Base-by-base conservation (phyloP, 495 filamentous ascomycete species). In the Geoglossum glabrum region DNA sequence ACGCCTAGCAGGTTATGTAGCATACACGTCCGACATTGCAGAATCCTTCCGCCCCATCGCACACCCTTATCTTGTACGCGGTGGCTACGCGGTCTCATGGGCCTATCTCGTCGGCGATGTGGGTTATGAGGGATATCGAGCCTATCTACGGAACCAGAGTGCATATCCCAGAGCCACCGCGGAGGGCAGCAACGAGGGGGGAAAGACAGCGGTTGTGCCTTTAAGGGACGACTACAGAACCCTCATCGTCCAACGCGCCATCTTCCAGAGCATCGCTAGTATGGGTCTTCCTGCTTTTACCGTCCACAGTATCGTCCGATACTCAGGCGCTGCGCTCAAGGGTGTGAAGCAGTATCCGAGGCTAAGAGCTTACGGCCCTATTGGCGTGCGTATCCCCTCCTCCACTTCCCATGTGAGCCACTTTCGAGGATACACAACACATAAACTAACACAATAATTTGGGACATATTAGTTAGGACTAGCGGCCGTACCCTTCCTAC, bases 231-330 rank as follows among this genome's bases (percentile, higher is more conserved):
- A 98, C 67, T 98, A 86, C 61, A 74, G 89, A 17, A 82, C 86
- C 58, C 84, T 96, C 9, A 93, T 95, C 89, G 83, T 79, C 36
- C 85, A 97, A 72, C 75, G 92, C 26, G 87, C 81, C 0, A 73
- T 95, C 4, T 98, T 98, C 68, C 92, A 98, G 73, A 78, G 78
- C 61, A 56, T 98, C 51, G 92, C 92, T 1, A 84, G 79, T 66
- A 98, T 98, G 92, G 92, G 85, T 9, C 65, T 96, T 60, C 92
- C 92, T 2, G 92, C 92, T 0, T 87, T 98, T 58, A 98, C 92
- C 0, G 96, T 98, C 57, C 92, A 98, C 66, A 86, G 80, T 56
- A 74, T 96, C 13, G 92, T 98, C 40, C 77, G 78, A 62, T 95
- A 98, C 65, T 86, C 83, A 8, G 87, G 92, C 0, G 72, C 73